Evolutionary conservation across 148 eudicot genomes (phyloP).

Genomic region (Bassia scoparia): DNA sequence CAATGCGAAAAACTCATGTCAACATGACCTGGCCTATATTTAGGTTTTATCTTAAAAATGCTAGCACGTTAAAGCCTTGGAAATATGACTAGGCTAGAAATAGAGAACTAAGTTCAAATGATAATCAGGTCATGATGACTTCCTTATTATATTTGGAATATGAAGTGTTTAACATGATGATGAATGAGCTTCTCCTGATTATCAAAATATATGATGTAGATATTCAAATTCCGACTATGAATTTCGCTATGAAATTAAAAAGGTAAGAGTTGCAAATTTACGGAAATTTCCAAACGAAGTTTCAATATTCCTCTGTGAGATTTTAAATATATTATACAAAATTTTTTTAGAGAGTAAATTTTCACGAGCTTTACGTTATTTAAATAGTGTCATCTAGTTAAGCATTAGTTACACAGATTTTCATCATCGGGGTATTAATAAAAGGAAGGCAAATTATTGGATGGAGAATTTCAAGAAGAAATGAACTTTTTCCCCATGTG

Average conservation of each 20-base stretch:
- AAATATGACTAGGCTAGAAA: not conserved
- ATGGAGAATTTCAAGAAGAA: no score
- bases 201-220: not conserved
- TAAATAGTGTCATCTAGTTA: no score
- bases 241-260: not conserved
- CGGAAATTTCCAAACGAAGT: not conserved
- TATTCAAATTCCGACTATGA: not conserved
- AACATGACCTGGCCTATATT: no score
- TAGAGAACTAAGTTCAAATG: not conserved
- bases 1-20: no score
- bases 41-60: not conserved
- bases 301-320: no score
- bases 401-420: no score
- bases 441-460: no score
- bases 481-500: no score
- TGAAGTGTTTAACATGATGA: not conserved
- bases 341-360: no score
- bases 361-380: no score
- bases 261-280: not conserved
- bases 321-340: no score
- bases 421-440: no score
- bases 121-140: not conserved
- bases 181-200: not conserved
- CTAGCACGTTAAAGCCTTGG: not conserved
- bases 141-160: slow-evolving; percentile 1